Percentiles rank a stretch among this genome's conserved stretches.
phyloP scores from a whole-genome alignment of 1,139 yeast genomes.

The Lodderomyces margitis region DNA sequence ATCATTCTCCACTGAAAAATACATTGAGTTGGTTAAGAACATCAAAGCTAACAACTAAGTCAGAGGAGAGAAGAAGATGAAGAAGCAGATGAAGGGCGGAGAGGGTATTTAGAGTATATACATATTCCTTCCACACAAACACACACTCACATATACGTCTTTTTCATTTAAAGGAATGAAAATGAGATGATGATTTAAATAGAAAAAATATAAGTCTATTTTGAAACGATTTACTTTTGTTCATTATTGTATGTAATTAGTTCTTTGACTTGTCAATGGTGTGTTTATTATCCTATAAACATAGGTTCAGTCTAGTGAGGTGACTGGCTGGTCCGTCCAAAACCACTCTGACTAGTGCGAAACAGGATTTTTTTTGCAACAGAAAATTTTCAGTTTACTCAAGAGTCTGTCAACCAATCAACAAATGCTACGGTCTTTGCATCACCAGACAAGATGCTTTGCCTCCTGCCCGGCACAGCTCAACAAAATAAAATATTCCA shows the following conservation, averaged over 20 bases:
- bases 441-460: background rate
- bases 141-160: too few species aligned
- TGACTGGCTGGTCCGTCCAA: too few species aligned
- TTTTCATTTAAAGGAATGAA: background rate
- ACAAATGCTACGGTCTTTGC: background rate
- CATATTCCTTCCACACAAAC: background rate
- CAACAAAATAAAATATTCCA: constrained; percentile 21
- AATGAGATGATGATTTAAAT: too few species aligned
- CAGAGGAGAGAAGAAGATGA: background rate
- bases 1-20: constrained; percentile 79
- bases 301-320: background rate
- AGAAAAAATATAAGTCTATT: background rate
- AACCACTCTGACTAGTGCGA: too few species aligned
- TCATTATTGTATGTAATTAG: background rate
- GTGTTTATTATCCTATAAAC: constrained; percentile 14
- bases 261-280: constrained; percentile 13
- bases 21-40: constrained; percentile 59
- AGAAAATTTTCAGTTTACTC: constrained; percentile 2
- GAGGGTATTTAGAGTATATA: background rate
- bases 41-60: constrained; percentile 24
- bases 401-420: too few species aligned
- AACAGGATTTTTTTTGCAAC: constrained; percentile 5
- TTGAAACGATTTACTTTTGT: background rate
- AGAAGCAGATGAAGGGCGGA: background rate
- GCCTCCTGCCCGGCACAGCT: constrained; percentile 4